phyloP scores from a whole-genome alignment of 139 green algal genomes.

The Chlorella sp. region DNA sequence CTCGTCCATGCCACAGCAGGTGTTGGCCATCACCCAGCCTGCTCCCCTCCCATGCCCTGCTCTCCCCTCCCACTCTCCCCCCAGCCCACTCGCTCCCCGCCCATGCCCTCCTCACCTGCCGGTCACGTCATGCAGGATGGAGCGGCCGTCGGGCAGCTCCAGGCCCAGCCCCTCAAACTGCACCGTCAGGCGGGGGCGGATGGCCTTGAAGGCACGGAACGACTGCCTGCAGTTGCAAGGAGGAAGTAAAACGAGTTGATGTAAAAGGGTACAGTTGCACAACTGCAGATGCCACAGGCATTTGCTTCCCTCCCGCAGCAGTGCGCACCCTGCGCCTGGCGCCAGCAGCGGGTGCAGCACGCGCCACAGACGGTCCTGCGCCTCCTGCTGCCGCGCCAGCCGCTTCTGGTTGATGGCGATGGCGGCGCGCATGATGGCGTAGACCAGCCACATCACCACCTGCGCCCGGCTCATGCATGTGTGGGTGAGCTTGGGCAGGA shows the following conservation, averaged over 20 bases:
- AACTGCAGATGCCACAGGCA: too few species aligned
- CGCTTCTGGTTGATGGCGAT: not conserved
- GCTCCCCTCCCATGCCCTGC: not conserved
- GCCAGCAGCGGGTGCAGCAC: conserved; percentile 47
- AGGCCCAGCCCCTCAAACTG: conserved; percentile 52
- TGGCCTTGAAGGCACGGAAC: conserved; percentile 50
- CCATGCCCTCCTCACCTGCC: not conserved
- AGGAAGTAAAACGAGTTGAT: not conserved
- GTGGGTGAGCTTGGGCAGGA: too few species aligned
- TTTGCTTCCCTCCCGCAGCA: not conserved
- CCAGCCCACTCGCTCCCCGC: not conserved
- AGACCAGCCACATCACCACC: conserved; percentile 10
- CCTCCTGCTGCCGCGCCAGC: conserved; percentile 20
- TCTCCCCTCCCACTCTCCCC: too few species aligned
- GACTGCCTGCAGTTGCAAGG: conserved; percentile 10
- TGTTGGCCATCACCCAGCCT: too few species aligned
- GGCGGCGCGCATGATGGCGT: not conserved
- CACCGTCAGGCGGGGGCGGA: conserved; percentile 50
- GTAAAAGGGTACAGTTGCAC: conserved; percentile 15
- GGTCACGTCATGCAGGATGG: conserved; percentile 41
- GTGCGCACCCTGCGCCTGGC: not conserved
- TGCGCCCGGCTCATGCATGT: too few species aligned
- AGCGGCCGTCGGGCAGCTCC: conserved; percentile 45
- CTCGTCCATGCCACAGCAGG: too few species aligned
- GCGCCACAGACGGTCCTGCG: conserved; percentile 40